Conservation (phyloP, 176 grass and related monocot species). For the Bolboschoenus planiculmis region DNA sequence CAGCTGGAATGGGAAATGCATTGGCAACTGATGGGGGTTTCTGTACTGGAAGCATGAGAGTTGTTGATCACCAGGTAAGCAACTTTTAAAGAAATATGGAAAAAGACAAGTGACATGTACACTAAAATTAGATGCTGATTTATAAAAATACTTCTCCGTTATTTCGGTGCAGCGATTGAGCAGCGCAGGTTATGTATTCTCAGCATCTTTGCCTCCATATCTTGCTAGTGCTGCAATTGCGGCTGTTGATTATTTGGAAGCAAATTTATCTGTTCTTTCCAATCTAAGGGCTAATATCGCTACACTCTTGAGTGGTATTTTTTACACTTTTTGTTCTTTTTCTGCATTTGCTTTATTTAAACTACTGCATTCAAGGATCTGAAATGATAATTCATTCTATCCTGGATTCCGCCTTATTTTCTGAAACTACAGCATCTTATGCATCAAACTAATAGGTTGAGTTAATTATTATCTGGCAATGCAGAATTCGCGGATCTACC, state of each 20-base stretch:
- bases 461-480: conserved; percentile 8
- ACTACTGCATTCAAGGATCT: neutral
- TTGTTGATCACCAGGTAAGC: conserved; percentile 93
- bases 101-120: neutral
- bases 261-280: conserved; percentile 60
- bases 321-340: neutral
- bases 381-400: neutral
- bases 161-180: conserved; percentile 65
- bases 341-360: neutral
- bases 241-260: conserved; percentile 77
- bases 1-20: conserved; percentile 95
- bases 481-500: conserved; percentile 55
- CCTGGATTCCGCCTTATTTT: neutral
- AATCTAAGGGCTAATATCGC: conserved; percentile 57
- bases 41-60: conserved; percentile 86
- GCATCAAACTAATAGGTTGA: conserved; percentile 12
- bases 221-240: conserved; percentile 75
- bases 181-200: conserved; percentile 88
- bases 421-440: neutral
- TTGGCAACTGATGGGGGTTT: conserved; percentile 90
- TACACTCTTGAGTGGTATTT: conserved; percentile 46
- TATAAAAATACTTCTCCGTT: neutral
- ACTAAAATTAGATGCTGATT: neutral
- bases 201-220: conserved; percentile 90
- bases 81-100: neutral